These are phyloP conservation scores for Dipteronia sinensis DNA, from an alignment of 345 rosid genomes.

Conservation along the genomic window DNA sequence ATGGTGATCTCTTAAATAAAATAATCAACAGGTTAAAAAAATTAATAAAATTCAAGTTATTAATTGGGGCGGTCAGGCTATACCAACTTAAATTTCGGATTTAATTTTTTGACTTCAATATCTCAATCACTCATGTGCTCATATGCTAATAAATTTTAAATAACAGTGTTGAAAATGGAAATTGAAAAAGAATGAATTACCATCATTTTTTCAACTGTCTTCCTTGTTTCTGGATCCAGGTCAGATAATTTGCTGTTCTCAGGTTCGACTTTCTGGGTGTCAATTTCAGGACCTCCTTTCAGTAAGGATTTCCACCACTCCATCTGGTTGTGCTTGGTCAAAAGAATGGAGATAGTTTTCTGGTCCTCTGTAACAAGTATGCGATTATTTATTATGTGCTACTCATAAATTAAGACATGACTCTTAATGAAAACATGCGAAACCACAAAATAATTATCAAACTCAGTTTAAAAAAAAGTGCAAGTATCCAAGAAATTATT, in stretches of 20 bases:
- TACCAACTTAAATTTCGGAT: too few relatives aligned
- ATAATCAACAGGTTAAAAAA: background rate
- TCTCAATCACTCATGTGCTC: too few relatives aligned
- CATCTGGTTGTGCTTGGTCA: slow-evolving; percentile 92
- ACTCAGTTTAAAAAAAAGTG: background rate
- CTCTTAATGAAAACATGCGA: background rate
- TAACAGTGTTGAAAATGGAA: background rate
- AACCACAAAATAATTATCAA: background rate
- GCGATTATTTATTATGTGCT: background rate
- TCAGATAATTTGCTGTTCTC: slow-evolving; percentile 83
- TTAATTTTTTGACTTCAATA: too few relatives aligned
- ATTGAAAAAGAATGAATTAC: slow-evolving; percentile 34
- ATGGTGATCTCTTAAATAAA: background rate
- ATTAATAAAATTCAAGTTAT: background rate
- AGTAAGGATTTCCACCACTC: slow-evolving; percentile 91
- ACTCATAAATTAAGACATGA: background rate
- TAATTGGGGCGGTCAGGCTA: too few relatives aligned
- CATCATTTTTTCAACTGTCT: slow-evolving; percentile 90
- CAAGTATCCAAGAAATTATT: background rate
- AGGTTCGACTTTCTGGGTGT: slow-evolving; percentile 94
- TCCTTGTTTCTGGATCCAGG: slow-evolving; percentile 79
- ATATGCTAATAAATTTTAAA: too few relatives aligned
- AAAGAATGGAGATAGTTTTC: slow-evolving; percentile 56
- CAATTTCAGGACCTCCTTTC: slow-evolving; percentile 83
- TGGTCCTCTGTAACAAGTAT: slow-evolving; percentile 59